phyloP scores from a whole-genome alignment of 2,329 filamentous ascomycete species.

The Talaromyces islandicus region DNA sequence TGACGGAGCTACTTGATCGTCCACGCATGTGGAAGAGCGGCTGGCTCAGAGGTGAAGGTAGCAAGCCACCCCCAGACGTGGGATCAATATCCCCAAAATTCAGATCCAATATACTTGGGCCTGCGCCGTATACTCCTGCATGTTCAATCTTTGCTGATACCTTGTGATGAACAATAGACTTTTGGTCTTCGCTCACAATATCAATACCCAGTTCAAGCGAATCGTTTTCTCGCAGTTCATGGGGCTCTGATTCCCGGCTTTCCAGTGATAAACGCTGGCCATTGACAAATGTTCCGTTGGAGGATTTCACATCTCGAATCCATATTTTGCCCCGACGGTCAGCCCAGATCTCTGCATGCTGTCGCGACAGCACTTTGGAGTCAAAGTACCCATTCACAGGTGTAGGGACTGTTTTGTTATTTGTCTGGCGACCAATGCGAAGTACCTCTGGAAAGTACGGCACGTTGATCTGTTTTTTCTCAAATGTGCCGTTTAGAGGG shows the following conservation, averaged over 20 bases:
- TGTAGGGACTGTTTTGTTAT: slow-evolving; percentile 90
- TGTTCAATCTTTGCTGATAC: slow-evolving; percentile 96
- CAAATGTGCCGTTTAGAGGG: slow-evolving; percentile 93
- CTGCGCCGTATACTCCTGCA: slow-evolving; percentile 68
- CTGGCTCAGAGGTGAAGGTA: slow-evolving; percentile 62
- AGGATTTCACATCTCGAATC: slow-evolving; percentile 96
- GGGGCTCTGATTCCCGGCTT: slow-evolving; percentile 92
- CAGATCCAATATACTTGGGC: slow-evolving; percentile 75
- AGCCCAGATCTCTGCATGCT: slow-evolving; percentile 95
- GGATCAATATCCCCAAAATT: slow-evolving; percentile 90
- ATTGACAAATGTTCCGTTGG: slow-evolving; percentile 97
- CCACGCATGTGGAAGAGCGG: slow-evolving; percentile 62
- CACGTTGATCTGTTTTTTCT: slow-evolving; percentile 91
- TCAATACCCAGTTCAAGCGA: slow-evolving; percentile 94
- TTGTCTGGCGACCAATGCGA: slow-evolving; percentile 92
- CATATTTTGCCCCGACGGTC: slow-evolving; percentile 80
- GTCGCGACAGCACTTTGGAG: slow-evolving; percentile 91
- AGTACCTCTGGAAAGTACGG: slow-evolving; percentile 92
- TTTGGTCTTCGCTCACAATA: slow-evolving; percentile 97
- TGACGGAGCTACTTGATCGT: slow-evolving; percentile 62
- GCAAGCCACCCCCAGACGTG: slow-evolving; percentile 62
- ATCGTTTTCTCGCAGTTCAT: slow-evolving; percentile 86
- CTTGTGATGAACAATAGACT: slow-evolving; percentile 97
- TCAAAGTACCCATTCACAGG: slow-evolving; percentile 93
- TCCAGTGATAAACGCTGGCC: slow-evolving; percentile 83